Base-by-base conservation (phyloP, 129 eudicot species). In the Centrapalus pauciflorus region DNA sequence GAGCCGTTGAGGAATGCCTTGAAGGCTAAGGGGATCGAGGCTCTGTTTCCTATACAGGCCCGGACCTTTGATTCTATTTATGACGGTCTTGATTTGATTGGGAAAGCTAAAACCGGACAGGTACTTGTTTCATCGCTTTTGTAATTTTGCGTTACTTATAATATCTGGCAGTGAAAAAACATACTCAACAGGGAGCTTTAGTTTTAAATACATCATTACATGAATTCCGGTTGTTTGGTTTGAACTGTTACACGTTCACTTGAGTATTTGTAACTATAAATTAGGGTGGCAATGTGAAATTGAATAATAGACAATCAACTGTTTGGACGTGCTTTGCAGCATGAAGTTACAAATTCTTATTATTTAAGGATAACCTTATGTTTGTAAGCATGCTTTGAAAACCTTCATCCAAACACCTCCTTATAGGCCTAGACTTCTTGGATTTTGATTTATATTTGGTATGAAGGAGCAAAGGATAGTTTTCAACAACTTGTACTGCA, bases 31-130 rank as follows among this genome's bases (percentile, higher is more conserved):
- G 96, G 97, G 33, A 94, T 94, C 34, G 85, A 89, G 35, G 70
- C 92, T 0, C 69, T 94, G 81, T 94, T 94, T 69, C 97, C 97
- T 30, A 94, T 94, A 66, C 99, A 94, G 75, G 97, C 99, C 2
- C 77, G 86, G 75, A 94, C 99, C 4, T 94, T 94, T 61, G 49
- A 78, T 29, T 57, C 69, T 6, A 65, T 94, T 10, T 77, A 86
- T 10, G 95, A 89, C 25, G 99, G 99, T 38, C 67, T 78, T 14
- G 99, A 94, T 84, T 76, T 94, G 87, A 90, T 94, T 55, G 99
- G 99, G 34, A 82, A 96, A 52, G 99, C 99, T 0, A 83, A 95
- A 7, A 94, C 99, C 0, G 97, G 99, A 38, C 99, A 94, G 96
- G 99, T 93, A 72, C 13, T 34, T 26, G 6, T 13, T 3, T 56